Conservation (phyloP, 371 early-diverging fungal species). For the Neoconidiobolus thromboides region DNA sequence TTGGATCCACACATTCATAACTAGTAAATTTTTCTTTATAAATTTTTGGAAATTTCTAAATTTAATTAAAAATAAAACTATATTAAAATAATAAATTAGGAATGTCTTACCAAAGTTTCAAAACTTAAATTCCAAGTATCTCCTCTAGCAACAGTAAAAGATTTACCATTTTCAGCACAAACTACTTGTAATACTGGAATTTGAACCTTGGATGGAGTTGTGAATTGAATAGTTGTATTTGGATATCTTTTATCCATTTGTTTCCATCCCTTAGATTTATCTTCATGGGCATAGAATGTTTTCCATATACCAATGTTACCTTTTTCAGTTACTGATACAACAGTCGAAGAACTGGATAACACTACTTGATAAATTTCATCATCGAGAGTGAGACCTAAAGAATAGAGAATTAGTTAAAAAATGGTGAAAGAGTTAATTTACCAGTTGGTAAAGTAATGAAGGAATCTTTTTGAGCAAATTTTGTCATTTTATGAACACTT, state of each 20-base stretch:
- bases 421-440: background rate
- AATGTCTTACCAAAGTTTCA: constrained; percentile 1
- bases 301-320: background rate
- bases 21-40: background rate
- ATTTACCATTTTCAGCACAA: background rate
- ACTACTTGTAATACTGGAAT: background rate
- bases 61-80: background rate
- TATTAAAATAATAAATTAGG: background rate
- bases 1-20: background rate
- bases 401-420: background rate
- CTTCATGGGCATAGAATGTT: background rate
- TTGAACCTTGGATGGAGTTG: background rate
- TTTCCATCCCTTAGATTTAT: background rate
- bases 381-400: background rate
- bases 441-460: background rate
- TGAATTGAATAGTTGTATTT: background rate
- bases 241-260: background rate
- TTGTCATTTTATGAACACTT: background rate
- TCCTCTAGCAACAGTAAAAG: background rate
- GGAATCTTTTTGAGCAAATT: background rate
- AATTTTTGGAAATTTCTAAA: background rate
- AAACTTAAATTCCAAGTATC: constrained; percentile 6
- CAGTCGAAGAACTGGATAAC: background rate
- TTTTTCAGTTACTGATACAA: background rate
- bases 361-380: background rate